These are phyloP conservation scores for Hyaloperonospora brassicae DNA, from an alignment of 352 stramenopile genomes.

Conservation along the genomic window DNA sequence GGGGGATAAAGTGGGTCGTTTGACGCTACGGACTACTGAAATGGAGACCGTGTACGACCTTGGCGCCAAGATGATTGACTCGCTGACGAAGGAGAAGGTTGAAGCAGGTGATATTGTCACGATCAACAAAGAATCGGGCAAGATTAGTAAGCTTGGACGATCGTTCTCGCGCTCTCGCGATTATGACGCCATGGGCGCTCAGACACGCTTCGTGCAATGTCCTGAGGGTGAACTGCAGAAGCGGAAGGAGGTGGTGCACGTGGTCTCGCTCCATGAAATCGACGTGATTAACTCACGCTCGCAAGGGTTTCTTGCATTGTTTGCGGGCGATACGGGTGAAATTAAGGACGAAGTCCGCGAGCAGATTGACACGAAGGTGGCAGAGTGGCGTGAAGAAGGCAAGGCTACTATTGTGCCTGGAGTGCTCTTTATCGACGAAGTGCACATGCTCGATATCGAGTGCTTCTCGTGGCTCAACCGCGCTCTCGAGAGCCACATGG, in stretches of 20 bases:
- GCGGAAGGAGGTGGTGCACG: constrained; percentile 96
- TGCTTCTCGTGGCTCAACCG: constrained; percentile 99
- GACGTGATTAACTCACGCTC: constrained; percentile 99
- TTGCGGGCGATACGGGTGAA: constrained; percentile 98
- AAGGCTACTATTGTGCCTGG: constrained; percentile 97
- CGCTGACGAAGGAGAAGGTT: constrained; percentile 97
- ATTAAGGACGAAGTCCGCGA: constrained; percentile 98
- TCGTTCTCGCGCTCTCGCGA: constrained; percentile 96
- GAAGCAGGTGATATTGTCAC: constrained; percentile 98
- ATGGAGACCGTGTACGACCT: constrained; percentile 99
- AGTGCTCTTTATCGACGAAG: constrained; percentile 99
- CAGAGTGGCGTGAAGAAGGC: constrained; percentile 92
- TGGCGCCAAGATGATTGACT: constrained; percentile 99
- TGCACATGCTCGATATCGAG: constrained; percentile 99
- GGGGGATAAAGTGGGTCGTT: constrained; percentile 82
- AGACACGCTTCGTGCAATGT: constrained; percentile 83
- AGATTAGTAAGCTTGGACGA: constrained; percentile 96
- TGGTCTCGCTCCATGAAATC: constrained; percentile 98
- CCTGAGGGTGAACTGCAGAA: constrained; percentile 98
- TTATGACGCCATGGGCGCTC: constrained; percentile 97
- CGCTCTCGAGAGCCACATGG: constrained; percentile 95
- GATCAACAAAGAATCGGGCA: constrained; percentile 98
- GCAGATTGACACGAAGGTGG: constrained; percentile 98
- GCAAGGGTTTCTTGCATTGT: constrained; percentile 98
- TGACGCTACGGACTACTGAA: constrained; percentile 98